These are phyloP conservation scores for Penicillium nordicum DNA, from an alignment of 2,329 filamentous ascomycete genomes.

Conservation along the genomic window DNA sequence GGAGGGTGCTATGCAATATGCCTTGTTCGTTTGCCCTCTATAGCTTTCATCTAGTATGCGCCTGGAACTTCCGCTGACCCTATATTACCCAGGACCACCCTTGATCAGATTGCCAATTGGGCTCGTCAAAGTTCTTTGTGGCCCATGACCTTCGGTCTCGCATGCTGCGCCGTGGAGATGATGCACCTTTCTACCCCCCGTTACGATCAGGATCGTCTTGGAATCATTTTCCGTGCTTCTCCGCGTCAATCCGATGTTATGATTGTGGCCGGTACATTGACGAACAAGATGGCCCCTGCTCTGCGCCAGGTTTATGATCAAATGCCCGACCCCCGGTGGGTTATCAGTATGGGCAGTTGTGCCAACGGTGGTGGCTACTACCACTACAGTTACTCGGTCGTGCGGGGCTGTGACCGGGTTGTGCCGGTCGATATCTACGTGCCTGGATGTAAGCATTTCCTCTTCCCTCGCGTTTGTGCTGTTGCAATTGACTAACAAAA, in stretches of 20 bases:
- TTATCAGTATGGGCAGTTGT: slow-evolving; percentile 80
- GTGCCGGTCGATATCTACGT: slow-evolving; percentile 83
- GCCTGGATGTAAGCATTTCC: slow-evolving; percentile 65
- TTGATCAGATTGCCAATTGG: slow-evolving; percentile 81
- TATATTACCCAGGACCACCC: slow-evolving; percentile 34
- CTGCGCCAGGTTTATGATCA: slow-evolving; percentile 88
- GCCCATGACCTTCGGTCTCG: slow-evolving; percentile 90
- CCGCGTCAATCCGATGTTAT: slow-evolving; percentile 84
- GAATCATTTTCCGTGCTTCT: slow-evolving; percentile 84
- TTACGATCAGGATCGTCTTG: slow-evolving; percentile 84
- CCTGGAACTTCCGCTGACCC: slow-evolving; percentile 8
- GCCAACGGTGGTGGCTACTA: slow-evolving; percentile 86
- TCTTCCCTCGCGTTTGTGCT: background rate
- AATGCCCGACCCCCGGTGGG: slow-evolving; percentile 92
- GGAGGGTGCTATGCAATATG: slow-evolving; percentile 52
- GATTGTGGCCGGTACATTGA: slow-evolving; percentile 86
- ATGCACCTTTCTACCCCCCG: slow-evolving; percentile 89
- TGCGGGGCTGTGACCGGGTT: slow-evolving; percentile 72
- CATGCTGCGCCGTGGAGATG: slow-evolving; percentile 90
- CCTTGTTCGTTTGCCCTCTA: slow-evolving; percentile 37
- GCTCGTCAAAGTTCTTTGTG: slow-evolving; percentile 81
- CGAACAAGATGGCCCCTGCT: slow-evolving; percentile 91
- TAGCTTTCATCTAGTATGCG: background rate
- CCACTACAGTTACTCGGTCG: slow-evolving; percentile 80
- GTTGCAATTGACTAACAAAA: slow-evolving; percentile 11